Evolutionary conservation across 352 stramenopile species (phyloP), one percentile per base, ranked within the genome.

Genomic region (Globisporangium acanthophoron): DNA sequence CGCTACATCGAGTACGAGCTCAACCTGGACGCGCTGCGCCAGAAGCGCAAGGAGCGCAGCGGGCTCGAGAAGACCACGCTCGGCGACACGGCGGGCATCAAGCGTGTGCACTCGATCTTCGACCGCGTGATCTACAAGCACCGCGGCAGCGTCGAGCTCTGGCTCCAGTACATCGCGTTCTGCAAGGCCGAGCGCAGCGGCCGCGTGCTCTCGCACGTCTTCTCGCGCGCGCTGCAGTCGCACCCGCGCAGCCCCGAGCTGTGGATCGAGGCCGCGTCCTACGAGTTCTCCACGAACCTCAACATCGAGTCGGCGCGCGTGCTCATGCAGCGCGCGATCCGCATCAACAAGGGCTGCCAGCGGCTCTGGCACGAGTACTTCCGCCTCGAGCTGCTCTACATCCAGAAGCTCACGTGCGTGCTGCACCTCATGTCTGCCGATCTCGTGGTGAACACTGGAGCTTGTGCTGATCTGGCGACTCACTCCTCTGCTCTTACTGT

Each of bases 1-100:
- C 88, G 91, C 41, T 98, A 97, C 73, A 91, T 96, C 51, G 88
- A 97, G 69, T 96, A 97, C 74, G 92, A 98, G 67, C 67, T 97
- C 27, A 95, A 96, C 65, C 67, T 98, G 51, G 90, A 98, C 39
- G 85, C 85, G 35, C 73, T 98, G 35, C 85, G 90, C 6, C 78
- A 74, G 31, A 80, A 89, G 51, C 85, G 90, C 52, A 97, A 96
- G 64, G 70, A 84, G 45, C 83, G 85, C 2, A 62, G 83, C 15
- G 77, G 71, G 1, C 66, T 92, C 41, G 64, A 75, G 52, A 95
- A 93, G 70, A 68, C 75, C 55, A 79, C 76, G 48, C 54, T 89
- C 52, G 90, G 78, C 59, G 90, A 92, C 70, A 87, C 71, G 49
- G 74, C 87, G 2, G 79, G 82, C 48, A 59, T 78, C 44, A 79